A percentile compares a stretch with the other conserved stretches of the same genome.
These are phyloP conservation scores for Melastoma candidum DNA, from an alignment of 441 rosid species.

Conservation along the genomic window DNA sequence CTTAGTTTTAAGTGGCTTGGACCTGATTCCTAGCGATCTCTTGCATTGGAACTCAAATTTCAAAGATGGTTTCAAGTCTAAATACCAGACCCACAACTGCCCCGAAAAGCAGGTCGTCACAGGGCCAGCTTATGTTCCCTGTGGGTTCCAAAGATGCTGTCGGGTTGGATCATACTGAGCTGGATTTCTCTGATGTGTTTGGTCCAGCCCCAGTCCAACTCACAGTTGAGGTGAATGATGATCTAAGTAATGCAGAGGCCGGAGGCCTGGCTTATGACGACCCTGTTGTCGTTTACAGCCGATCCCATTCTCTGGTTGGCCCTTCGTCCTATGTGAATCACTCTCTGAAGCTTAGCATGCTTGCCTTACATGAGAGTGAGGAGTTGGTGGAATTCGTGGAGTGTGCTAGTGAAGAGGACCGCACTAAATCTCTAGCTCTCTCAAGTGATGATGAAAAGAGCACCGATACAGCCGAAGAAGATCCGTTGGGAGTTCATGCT, in stretches of 20 bases:
- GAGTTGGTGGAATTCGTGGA: not conserved
- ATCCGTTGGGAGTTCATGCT: constrained; percentile 7
- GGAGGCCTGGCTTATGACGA: constrained; percentile 18
- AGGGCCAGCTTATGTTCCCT: constrained; percentile 34
- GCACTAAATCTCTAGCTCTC: constrained; percentile 10
- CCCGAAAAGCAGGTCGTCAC: constrained; percentile 27
- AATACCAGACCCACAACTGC: constrained; percentile 30
- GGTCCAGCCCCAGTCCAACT: constrained; percentile 36
- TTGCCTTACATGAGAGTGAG: constrained; percentile 38
- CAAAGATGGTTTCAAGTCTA: constrained; percentile 66
- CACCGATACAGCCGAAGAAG: constrained; percentile 3
- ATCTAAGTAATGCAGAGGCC: constrained; percentile 26
- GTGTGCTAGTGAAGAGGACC: not conserved
- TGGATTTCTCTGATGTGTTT: constrained; percentile 55
- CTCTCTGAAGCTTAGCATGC: constrained; percentile 33
- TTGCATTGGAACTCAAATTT: constrained; percentile 4
- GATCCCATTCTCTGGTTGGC: constrained; percentile 70
- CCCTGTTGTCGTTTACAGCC: constrained; percentile 46
- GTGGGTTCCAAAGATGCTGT: constrained; percentile 32
- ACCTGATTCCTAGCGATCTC: constrained; percentile 16
- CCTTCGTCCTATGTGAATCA: constrained; percentile 62
- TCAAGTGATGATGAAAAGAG: constrained; percentile 15
- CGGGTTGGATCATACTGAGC: constrained; percentile 48
- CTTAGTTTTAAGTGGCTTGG: constrained; percentile 18
- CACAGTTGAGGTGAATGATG: constrained; percentile 24